Base-by-base conservation (phyloP, 148 eudicot genomes). In the Hydrangea macrophylla region DNA sequence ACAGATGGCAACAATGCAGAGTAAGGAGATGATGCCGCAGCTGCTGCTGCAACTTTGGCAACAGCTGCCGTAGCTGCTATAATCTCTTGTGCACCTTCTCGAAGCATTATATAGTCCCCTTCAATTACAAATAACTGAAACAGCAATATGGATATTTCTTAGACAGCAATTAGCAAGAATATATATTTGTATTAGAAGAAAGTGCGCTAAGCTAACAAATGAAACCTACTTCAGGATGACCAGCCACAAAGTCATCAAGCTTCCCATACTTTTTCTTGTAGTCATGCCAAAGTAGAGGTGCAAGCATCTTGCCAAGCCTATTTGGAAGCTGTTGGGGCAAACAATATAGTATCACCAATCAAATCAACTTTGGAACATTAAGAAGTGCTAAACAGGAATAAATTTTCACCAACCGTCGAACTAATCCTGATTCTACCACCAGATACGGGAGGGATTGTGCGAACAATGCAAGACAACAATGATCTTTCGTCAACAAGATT, bases 201-300 rank as follows among this genome's bases (percentile, higher is more conserved):
- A 22, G 58, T 40, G 51, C 50, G 22, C 25, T 54, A 63, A 37
- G n/a, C 6, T 48, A 17, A 5, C 7, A 15, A n/a, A 26, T 20
- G 36, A n/a, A 64, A 70, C 83, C 76, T 84, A 95, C 99, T 83
- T 91, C 97, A 67, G 97, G 96, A 80, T 95, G 97, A 70, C 79
- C 76, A 55, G 87, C 85, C 77, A 95, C 82, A 80, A 95, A 95
- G 26, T 92, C 97, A 62, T 91, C 97, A 45, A 95, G 99, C 78
- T 89, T 95, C 66, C 99, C 99, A 76, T 84, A 87, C 67, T 67
- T 85, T 76, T 61, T 95, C 67, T 84, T 92, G 75, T 95, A 95
- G 73, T 95, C 99, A 80, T 89, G 92, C 99, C 99, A 95, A 67
- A 84, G 96, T 55, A 95, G 80, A 71, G 99, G 99, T 24, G 99